Base-by-base conservation (phyloP, 164 flowering plant species). In the Berberis vulgaris region DNA sequence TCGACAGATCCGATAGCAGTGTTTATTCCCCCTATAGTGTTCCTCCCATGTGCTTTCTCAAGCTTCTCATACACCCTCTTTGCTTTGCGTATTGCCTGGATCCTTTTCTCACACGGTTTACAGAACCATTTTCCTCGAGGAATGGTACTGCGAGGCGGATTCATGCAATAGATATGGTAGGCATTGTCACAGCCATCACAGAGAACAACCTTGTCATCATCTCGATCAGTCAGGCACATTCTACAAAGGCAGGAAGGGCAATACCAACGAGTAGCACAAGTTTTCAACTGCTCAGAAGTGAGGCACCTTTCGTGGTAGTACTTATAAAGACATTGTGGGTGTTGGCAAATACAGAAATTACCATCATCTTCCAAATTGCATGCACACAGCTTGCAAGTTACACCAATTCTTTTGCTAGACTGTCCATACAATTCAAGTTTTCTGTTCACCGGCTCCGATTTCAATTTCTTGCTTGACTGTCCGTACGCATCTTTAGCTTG, bases 181-280 rank as follows among this genome's bases (percentile, higher is more conserved):
- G 82, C 95, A 67, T 87, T 79, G 79, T 94, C 6, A 64, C 66
- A 71, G 39, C 69, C 72, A 62, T 86, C 96, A 69, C 97, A 94
- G 6, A 94, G 50, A 41, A 88, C 81, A 68, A 94, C 85, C 76
- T 72, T 68, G 40, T 83, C 84, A 72, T 91, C 96, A 67, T 94
- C 95, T 65, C 60, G 73, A 71, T 94, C 89, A 11, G 68, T 65
- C 9, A 86, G 84, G 80, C 99, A 94, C 65, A 52, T 65, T 71
- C 89, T 79, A 71, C 99, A 94, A 42, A 91, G 79, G 78, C 99
- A 94, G 38, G 92, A 86, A 60, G 97, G 96, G 81, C 97, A 91
- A 72, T 85, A 87, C 97, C 99, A 94, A 41, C 78, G 66, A 9
- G 81, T 68, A 39, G 83, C 80, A 61, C 74, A 72, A 13, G 69